Evolutionary conservation across 495 filamentous ascomycete species (phyloP).

Genomic region (Ascodesmis nigricans): DNA sequence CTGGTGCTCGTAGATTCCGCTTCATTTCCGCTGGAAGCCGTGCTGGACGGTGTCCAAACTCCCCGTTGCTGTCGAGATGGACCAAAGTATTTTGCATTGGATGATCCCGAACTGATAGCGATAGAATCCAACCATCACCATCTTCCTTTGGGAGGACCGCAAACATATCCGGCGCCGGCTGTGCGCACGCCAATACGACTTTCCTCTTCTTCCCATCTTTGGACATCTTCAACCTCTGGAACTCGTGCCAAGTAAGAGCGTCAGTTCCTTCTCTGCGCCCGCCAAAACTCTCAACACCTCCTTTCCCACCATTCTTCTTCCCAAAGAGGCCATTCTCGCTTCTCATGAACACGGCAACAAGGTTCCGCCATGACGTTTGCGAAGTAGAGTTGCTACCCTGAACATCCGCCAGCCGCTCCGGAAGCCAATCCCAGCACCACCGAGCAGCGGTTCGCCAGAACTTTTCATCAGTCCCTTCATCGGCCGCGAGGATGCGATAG

Average conservation of each 20-base stretch:
- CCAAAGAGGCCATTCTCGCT: constrained; percentile 19
- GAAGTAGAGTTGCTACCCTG: constrained; percentile 12
- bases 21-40: constrained; percentile 8
- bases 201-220: constrained; percentile 2
- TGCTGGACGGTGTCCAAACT: constrained; percentile 11
- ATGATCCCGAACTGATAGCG: constrained; percentile 7
- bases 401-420: constrained; percentile 13
- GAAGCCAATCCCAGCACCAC: constrained; percentile 16
- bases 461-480: constrained; percentile 12
- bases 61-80: constrained; percentile 14
- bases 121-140: constrained; percentile 5
- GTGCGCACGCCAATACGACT: constrained; percentile 15
- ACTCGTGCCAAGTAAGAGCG: constrained; percentile 13
- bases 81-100: constrained; percentile 10
- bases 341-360: constrained; percentile 20
- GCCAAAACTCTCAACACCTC: constrained; percentile 19
- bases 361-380: constrained; percentile 21
- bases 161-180: constrained; percentile 17
- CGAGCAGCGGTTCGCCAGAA: constrained; percentile 17
- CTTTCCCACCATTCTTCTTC: constrained; percentile 13
- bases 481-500: constrained; percentile 10
- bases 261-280: constrained; percentile 8
- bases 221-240: too few relatives aligned
- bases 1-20: constrained; percentile 5
- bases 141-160: constrained; percentile 6